Evolutionary conservation across 106 monocot genomes (phyloP).

Genomic region (Platanthera guangdongensis): DNA sequence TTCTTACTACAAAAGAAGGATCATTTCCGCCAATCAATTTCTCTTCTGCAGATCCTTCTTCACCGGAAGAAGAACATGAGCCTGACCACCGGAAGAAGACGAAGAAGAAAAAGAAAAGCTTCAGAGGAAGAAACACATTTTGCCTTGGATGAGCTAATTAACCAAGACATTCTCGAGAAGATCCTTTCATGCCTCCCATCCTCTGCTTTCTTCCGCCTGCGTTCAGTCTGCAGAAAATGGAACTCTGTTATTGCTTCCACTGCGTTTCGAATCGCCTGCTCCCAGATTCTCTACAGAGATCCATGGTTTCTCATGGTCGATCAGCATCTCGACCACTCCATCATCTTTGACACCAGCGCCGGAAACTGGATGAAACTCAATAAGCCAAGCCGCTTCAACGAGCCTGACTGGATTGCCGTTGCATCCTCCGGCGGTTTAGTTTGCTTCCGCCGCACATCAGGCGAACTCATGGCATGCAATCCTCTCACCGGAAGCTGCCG

Average conservation of each 20-base stretch:
- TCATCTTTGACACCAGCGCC: constrained; percentile 51
- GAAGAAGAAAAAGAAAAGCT: constrained; percentile 33
- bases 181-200: constrained; percentile 65
- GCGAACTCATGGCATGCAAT: constrained; percentile 39
- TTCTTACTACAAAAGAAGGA: too few relatives aligned
- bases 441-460: constrained; percentile 31
- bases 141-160: constrained; percentile 39
- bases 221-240: constrained; percentile 67
- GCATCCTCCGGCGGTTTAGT: constrained; percentile 69
- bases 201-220: constrained; percentile 67
- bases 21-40: not conserved
- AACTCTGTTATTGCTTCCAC: constrained; percentile 37
- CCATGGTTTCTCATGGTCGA: constrained; percentile 80
- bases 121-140: constrained; percentile 18
- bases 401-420: constrained; percentile 33
- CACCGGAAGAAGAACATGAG: not conserved
- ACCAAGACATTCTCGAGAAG: constrained; percentile 69
- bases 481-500: constrained; percentile 51
- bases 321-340: constrained; percentile 22
- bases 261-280: constrained; percentile 50
- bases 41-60: not conserved
- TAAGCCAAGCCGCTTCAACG: constrained; percentile 13
- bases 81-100: not conserved
- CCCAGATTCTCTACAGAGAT: constrained; percentile 39
- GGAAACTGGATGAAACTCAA: constrained; percentile 43